phyloP scores from a whole-genome alignment of 179 eudicot species.

The Monotropa hypopitys region DNA sequence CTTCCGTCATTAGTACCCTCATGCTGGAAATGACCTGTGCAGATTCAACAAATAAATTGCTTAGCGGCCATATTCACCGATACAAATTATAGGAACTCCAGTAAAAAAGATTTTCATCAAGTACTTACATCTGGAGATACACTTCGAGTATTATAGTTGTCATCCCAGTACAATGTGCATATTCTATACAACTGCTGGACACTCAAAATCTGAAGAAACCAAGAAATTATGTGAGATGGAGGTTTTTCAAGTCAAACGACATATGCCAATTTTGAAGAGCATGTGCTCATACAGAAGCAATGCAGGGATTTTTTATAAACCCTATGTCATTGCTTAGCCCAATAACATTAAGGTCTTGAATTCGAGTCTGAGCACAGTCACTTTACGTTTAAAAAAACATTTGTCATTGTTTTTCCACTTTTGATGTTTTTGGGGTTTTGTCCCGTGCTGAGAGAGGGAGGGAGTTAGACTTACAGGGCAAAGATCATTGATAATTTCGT shows the following conservation, averaged over 20 bases:
- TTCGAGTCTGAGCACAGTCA: no score
- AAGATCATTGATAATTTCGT: slow-evolving; percentile 84
- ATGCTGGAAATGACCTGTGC: slow-evolving; percentile 69
- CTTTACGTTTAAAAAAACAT: no score
- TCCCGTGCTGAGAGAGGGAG: slow-evolving; percentile 9
- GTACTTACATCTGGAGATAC: slow-evolving; percentile 68
- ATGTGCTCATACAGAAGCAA: neutral
- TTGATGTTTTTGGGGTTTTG: neutral
- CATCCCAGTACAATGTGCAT: slow-evolving; percentile 92
- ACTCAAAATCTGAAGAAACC: slow-evolving; percentile 56
- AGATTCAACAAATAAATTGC: slow-evolving; percentile 65
- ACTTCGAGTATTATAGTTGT: slow-evolving; percentile 85
- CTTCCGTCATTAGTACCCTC: slow-evolving; percentile 82
- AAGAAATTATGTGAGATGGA: neutral
- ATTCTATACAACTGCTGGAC: slow-evolving; percentile 84
- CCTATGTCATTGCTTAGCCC: no score
- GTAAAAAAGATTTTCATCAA: neutral
- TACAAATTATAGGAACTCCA: slow-evolving; percentile 39
- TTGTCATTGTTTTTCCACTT: no score
- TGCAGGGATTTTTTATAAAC: no score
- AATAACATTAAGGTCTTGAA: no score
- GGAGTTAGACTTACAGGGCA: slow-evolving; percentile 55
- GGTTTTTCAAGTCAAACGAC: neutral
- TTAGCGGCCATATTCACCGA: slow-evolving; percentile 76
- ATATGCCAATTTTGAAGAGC: neutral